Base-by-base conservation (phyloP, 2,329 filamentous ascomycete genomes). In the Exophiala sp. region DNA sequence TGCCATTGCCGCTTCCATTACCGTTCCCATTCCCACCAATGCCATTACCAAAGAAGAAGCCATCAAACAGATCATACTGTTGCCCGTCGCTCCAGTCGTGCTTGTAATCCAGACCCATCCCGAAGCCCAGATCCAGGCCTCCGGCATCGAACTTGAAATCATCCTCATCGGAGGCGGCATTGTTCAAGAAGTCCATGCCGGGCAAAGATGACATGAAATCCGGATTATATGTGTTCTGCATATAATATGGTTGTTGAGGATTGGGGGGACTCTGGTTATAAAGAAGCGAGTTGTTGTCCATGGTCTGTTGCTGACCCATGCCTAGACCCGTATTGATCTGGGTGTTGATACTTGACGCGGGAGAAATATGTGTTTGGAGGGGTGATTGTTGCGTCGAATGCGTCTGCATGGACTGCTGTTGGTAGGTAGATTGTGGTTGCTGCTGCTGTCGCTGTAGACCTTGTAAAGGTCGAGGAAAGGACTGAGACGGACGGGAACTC, bases 21-120 rank as follows among this genome's bases (percentile, higher is more conserved):
- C 47, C 53, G 16, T 50, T 49, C 8, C 52, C 52, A 41, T 38
- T 35, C n/a, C 29, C 36, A 7, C 50, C 54, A 35, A 40, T 43
- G 24, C 50, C 65, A 21, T 71, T 73, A 8, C 78, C 78, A 68
- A 81, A 81, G 65, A 80, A 81, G 64, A 78, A 81, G 3, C 77
- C 78, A 62, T 80, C 77, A 60, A 81, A 75, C 32, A 81, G 62
- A 70, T 80, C 77, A 61, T 74, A 72, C 45, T 72, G 66, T 38
- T 62, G 58, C 38, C 73, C 73, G 51, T 78, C 74, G 47, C 70
- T 74, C 74, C 75, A 76, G 61, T 77, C 75, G 65, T 77, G 74
- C 55, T 75, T 72, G 43, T 59, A 59, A 50, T 64, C 63, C 34
- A 63, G 36, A 3, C 73, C 73, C 32, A 76, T 64, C 3, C 72